Evolutionary conservation across 2,329 filamentous ascomycete genomes (phyloP).

Genomic region (Sporothrix globosa): DNA sequence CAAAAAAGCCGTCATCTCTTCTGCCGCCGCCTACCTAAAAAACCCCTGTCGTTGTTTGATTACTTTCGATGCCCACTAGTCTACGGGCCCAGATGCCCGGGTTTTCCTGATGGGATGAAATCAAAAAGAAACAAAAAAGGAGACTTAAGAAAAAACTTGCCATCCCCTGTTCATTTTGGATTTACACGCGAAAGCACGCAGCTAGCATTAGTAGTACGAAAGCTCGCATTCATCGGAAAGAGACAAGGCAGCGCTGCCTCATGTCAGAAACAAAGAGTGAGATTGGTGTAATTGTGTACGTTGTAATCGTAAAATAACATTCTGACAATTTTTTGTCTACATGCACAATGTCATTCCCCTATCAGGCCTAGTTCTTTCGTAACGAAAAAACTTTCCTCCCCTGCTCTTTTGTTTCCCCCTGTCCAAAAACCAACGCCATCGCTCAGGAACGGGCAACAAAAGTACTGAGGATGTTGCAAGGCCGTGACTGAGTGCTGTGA

Average conservation of each 20-base stretch:
- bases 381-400: slow-evolving; percentile 16
- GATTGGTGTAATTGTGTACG: not conserved
- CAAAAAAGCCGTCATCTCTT: not conserved
- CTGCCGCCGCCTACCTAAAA: not conserved
- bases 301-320: not conserved
- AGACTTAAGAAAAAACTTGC: not conserved
- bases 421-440: not conserved
- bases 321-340: no score
- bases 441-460: slow-evolving; percentile 11
- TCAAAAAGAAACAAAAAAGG: not conserved
- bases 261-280: not conserved
- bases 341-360: slow-evolving; percentile 12
- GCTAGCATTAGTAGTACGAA: no score
- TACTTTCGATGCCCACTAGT: slow-evolving; percentile 25
- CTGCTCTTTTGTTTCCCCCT: not conserved
- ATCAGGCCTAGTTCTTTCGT: not conserved
- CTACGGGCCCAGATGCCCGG: slow-evolving; percentile 25
- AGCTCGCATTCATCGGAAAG: no score
- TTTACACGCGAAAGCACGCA: not conserved
- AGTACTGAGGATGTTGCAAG: not conserved
- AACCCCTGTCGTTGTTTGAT: slow-evolving; percentile 19
- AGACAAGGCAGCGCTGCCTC: not conserved
- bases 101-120: slow-evolving; percentile 18
- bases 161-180: slow-evolving; percentile 5
- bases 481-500: not conserved